Base-by-base conservation (phyloP, 805 yeast genomes). In the Suhomyces sp. region DNA sequence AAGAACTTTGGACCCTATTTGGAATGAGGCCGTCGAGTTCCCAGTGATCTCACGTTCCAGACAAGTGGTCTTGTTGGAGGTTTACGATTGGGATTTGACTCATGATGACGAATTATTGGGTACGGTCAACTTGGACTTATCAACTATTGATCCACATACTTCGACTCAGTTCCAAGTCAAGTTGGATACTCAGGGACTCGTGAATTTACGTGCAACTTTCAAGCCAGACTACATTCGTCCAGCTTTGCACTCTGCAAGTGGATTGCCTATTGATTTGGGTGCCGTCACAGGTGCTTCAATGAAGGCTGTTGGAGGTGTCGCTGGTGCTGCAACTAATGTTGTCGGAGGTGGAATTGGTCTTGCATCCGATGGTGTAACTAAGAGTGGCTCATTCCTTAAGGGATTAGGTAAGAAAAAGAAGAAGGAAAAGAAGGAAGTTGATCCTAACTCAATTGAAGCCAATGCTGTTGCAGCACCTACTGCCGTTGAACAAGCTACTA, bases 41-140 rank as follows among this genome's bases (percentile, higher is more conserved):
- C 80, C 84, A 4, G 57, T 84, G 39, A 69, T 75, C 23, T 82
- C 93, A 0, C 76, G 87, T 56, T 63, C 79, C 2, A 72, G 83
- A 52, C 64, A 74, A 17, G 48, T 62, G 12, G 54, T 83, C 19
- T 42, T 57, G 21, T 46, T 81, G 16, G 72, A 71, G 28, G 77
- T 81, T 12, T 75, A 62, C 50, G 93, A 85, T 57, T 85, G 91
- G 91, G 93, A 85, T 59, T 70, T 82, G 53, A 74, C 88, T 16
- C 90, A 86, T 43, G 75, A 71, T 33, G 77, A 81, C 57, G 84
- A 78, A 43, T 53, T 70, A 16, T 56, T 85, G 33, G 90, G 90
- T 27, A 48, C 58, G 21, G 74, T 71, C 6, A 44, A 42, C 1
- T 43, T 84, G 22, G 81, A 81, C 46, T 55, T 81, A 12, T 58